Base-by-base conservation (phyloP, 768 basidiomycete species). In the Sistotremastrum niveocremeum region DNA sequence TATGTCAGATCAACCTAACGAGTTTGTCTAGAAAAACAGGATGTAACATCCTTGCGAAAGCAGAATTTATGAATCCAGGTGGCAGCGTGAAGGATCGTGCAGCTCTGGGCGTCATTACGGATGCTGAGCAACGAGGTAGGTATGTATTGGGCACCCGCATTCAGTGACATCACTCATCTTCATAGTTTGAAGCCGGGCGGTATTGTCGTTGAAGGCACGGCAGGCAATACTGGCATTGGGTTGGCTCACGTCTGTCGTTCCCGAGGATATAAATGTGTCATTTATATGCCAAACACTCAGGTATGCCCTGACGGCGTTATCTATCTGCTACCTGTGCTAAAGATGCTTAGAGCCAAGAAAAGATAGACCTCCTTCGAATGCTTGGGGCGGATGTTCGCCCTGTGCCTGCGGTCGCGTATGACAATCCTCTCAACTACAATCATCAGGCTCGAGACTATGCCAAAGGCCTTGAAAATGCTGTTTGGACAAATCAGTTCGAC, bases 401-500 rank as follows among this genome's bases (percentile, higher is more conserved):
- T 34, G 95, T 99, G 2, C 90, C 95, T 11, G 93, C 94, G 2
- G 95, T 99, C 33, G 80, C 95, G 7, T 98, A 85, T 60, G 91
- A 97, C 56, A 81, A 99, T 62, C 90, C 93, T 4, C 62, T 71
- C 49, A 98, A 99, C 67, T 99, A 97, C 70, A 99, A 99, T 62
- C 95, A 98, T 66, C 90, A 93, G 65, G 95, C 95, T 30, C 79
- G 81, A 40, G 85, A 90, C 52, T 85, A 80, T 50, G 94, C 95
- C 34, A 72, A 74, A 37, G 65, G 67, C 10, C 60, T 81, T 28
- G 65, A 70, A 2, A 95, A 95, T 58, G 81, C 89, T 7, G 76
- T 97, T 47, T 98, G 95, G 94, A 97, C 89, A 6, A 76, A 99
- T 67, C 95, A 99, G 63, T 98, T 99, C 57, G 94, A 98, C 66